Evolutionary conservation across 495 filamentous ascomycete genomes (phyloP).

Genomic region (Pyrenula massariospora): DNA sequence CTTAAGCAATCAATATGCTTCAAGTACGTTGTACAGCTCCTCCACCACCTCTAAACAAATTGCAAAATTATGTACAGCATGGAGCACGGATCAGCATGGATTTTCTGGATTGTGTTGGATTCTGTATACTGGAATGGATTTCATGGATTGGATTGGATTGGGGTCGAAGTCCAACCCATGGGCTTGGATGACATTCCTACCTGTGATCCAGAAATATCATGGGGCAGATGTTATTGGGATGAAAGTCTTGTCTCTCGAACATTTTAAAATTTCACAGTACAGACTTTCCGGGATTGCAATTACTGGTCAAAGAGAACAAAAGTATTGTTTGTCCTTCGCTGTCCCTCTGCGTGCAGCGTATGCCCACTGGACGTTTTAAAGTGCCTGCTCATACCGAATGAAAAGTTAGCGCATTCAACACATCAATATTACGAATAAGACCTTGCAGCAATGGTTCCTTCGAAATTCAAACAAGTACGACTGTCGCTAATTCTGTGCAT

Average conservation of each 20-base stretch:
- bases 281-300: background rate
- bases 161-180: background rate
- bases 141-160: background rate
- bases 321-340: background rate
- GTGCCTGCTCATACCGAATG: background rate
- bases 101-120: too few species aligned
- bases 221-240: too few species aligned
- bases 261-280: background rate
- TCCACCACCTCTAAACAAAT: background rate
- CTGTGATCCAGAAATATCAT: background rate
- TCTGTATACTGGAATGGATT: too few species aligned
- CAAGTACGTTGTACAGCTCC: background rate
- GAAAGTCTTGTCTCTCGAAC: background rate
- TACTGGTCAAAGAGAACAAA: background rate
- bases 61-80: background rate
- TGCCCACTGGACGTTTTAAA: background rate
- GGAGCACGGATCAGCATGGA: background rate
- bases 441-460: background rate
- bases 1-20: background rate
- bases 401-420: background rate
- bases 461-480: background rate
- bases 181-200: background rate
- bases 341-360: background rate
- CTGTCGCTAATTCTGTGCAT: background rate
- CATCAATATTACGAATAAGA: background rate